Conservation (phyloP, 352 stramenopile genomes). For the Globisporangium rhizosaccharum region DNA sequence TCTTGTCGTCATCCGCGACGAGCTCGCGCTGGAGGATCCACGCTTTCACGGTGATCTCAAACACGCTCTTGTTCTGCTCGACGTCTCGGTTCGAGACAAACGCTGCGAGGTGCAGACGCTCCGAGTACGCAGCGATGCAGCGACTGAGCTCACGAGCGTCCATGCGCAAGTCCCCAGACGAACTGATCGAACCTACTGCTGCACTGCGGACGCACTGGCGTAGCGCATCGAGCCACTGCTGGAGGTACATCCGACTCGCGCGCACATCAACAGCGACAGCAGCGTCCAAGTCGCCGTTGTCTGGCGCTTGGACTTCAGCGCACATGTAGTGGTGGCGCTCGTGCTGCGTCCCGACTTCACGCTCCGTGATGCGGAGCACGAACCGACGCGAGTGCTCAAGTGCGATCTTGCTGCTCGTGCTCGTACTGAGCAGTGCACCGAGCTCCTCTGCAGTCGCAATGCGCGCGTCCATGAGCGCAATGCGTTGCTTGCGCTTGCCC, state of each 20-base stretch:
- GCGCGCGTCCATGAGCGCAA: slow-evolving; percentile 35
- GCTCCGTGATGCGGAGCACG: slow-evolving; percentile 52
- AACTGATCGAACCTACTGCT: background rate
- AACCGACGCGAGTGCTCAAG: slow-evolving; percentile 61
- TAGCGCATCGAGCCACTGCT: slow-evolving; percentile 48
- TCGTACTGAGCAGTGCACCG: slow-evolving; percentile 32
- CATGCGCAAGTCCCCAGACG: slow-evolving; percentile 1
- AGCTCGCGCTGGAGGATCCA: slow-evolving; percentile 65
- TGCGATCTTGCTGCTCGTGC: slow-evolving; percentile 19
- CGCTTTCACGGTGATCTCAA: slow-evolving; percentile 46
- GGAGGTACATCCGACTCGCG: slow-evolving; percentile 37
- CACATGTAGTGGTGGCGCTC: slow-evolving; percentile 56
- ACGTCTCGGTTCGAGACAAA: slow-evolving; percentile 25
- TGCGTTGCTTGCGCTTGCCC: slow-evolving; percentile 28
- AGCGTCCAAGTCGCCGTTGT: background rate
- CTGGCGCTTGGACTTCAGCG: slow-evolving; percentile 21
- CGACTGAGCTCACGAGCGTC: slow-evolving; percentile 33
- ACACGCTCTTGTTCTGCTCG: slow-evolving; percentile 26
- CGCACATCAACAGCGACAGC: slow-evolving; percentile 16
- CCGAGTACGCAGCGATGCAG: slow-evolving; percentile 36
- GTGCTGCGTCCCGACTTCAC: slow-evolving; percentile 15
- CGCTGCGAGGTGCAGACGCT: slow-evolving; percentile 45
- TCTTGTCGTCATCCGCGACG: slow-evolving; percentile 2
- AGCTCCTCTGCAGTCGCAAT: slow-evolving; percentile 55
- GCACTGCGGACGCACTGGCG: slow-evolving; percentile 3